Conservation (phyloP, 805 yeast genomes). For the Barnettozyma sucrosica region DNA sequence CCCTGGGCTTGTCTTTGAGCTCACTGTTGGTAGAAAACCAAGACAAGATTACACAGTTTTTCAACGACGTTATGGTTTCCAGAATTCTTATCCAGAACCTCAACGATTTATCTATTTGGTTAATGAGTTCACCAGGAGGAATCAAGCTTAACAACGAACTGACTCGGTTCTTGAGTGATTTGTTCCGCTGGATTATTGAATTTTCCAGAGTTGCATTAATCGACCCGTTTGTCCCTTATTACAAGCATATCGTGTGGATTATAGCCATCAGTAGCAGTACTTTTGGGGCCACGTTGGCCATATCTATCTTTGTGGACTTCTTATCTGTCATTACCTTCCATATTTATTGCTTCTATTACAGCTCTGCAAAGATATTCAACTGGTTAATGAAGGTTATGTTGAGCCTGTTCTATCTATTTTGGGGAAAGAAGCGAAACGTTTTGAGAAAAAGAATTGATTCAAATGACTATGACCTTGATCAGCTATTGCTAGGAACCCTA, state of each 20-base stretch:
- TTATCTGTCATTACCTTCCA: slow-evolving; percentile 62
- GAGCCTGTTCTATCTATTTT: slow-evolving; percentile 76
- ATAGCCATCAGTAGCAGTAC: slow-evolving; percentile 31
- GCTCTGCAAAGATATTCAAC: slow-evolving; percentile 71
- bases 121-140: slow-evolving; percentile 90
- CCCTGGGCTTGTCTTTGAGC: slow-evolving; percentile 63
- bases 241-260: slow-evolving; percentile 31
- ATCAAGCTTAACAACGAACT: slow-evolving; percentile 84
- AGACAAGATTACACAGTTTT: slow-evolving; percentile 21
- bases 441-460: slow-evolving; percentile 82
- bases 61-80: slow-evolving; percentile 31
- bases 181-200: slow-evolving; percentile 78
- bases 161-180: slow-evolving; percentile 78
- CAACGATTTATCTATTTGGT: slow-evolving; percentile 52
- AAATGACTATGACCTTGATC: slow-evolving; percentile 80
- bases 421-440: slow-evolving; percentile 84
- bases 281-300: slow-evolving; percentile 63
- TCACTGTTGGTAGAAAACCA: slow-evolving; percentile 38
- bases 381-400: slow-evolving; percentile 64
- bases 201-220: slow-evolving; percentile 45
- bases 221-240: slow-evolving; percentile 23
- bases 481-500: slow-evolving; percentile 81
- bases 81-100: slow-evolving; percentile 40
- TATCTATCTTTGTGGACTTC: slow-evolving; percentile 63
- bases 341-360: slow-evolving; percentile 67